Percentiles rank a stretch among this genome's conserved stretches.
Evolutionary conservation across 176 grass and related monocot species (phyloP).

Genomic region (Eleusine indica): DNA sequence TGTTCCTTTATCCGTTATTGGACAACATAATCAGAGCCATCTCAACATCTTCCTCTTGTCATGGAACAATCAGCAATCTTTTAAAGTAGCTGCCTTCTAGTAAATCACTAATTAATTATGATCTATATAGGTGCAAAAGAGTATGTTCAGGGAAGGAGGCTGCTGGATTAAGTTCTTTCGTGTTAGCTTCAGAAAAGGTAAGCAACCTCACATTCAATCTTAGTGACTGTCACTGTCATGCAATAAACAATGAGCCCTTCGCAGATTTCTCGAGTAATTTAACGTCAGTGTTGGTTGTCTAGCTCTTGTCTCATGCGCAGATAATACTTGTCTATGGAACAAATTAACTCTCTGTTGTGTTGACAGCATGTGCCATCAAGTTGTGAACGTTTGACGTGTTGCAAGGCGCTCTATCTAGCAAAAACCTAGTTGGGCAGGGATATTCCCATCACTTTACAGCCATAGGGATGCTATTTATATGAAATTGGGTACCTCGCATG

Average conservation of each 20-base stretch:
- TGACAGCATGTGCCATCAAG: slow-evolving; percentile 67
- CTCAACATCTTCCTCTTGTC: slow-evolving; percentile 59
- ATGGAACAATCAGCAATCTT: slow-evolving; percentile 49
- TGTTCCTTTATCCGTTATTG: slow-evolving; percentile 44
- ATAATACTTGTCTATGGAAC: slow-evolving; percentile 44
- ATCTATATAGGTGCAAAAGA: background rate
- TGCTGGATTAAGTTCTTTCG: slow-evolving; percentile 20
- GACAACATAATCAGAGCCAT: slow-evolving; percentile 60
- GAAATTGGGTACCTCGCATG: slow-evolving; percentile 32
- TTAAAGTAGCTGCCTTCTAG: slow-evolving; percentile 24
- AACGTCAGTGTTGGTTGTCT: slow-evolving; percentile 40
- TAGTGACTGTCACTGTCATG: slow-evolving; percentile 53
- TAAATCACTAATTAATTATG: slow-evolving; percentile 44
- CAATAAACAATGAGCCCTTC: slow-evolving; percentile 46
- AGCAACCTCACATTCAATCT: slow-evolving; percentile 35
- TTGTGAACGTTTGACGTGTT: slow-evolving; percentile 71
- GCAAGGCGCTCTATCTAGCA: slow-evolving; percentile 61
- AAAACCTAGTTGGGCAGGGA: slow-evolving; percentile 52
- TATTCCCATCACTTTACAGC: slow-evolving; percentile 73
- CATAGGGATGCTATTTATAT: slow-evolving; percentile 37
- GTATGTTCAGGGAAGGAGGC: background rate
- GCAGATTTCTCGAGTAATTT: slow-evolving; percentile 49
- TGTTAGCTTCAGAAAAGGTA: slow-evolving; percentile 45
- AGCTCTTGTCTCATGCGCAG: slow-evolving; percentile 59
- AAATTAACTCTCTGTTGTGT: slow-evolving; percentile 39